Base-by-base conservation (phyloP, 2,329 filamentous ascomycete genomes). In the Aureobasidium sp. region DNA sequence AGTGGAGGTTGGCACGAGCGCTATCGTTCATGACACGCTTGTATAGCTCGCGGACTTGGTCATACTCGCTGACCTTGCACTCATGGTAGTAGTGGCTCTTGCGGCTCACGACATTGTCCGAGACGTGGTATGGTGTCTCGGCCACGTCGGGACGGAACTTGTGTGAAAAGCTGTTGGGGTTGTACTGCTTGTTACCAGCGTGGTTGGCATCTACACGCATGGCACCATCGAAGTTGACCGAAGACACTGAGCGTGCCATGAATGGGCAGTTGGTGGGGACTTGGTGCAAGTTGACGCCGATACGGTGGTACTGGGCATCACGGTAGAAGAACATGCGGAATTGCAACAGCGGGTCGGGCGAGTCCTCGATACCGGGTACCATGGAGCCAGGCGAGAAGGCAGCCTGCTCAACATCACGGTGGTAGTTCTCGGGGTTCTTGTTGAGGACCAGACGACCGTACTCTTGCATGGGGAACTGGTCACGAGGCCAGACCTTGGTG, bases 71-170 rank as follows among this genome's bases (percentile, higher is more conserved):
- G 66, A 73, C 73, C 69, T 79, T 79, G 25, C 79, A 81, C 67
- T 83, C 80, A 65, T 83, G 80, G 73, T 76, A 81, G 70, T 78
- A 81, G 66, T 83, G 79, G 64, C 76, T 78, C 72, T 82, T 81
- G 54, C 80, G 76, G 63, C 75, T 77, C 45, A 81, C 74, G 39
- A 81, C 70, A 62, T 77, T 78, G 69, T 83, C 79, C 30, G 73
- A 73, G 13, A 83, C 77, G 27, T 73, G 70, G 66, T 80, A 81
- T 0, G 79, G 78, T 1, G 77, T 74, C 66, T 83, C 80, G 1
- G 79, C 80, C 1, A 72, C 71, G 62, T 82, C 80, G 0, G 78
- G 78, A 0, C 79, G 73, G 75, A 81, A 82, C 64, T 81, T 80
- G 70, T 80, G 69, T 9, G 73, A 70, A 66, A 80, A 81, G 69